Evolutionary conservation across 805 yeast genomes (phyloP).

Genomic region (Starmerella asiatica): DNA sequence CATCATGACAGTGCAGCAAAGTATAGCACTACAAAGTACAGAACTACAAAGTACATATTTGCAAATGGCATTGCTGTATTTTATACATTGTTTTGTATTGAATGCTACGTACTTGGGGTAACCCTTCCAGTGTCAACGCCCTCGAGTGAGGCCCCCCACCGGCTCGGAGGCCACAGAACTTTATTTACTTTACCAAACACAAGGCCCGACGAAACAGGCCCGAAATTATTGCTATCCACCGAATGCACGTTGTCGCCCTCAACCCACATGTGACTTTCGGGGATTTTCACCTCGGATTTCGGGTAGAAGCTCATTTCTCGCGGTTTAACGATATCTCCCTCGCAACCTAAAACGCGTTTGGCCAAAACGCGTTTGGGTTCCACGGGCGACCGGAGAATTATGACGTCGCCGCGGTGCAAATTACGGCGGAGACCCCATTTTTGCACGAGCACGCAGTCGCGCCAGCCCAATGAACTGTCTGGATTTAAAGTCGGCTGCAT

Average conservation of each 20-base stretch:
- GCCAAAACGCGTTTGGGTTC: conserved; percentile 65
- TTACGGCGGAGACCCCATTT: conserved; percentile 43
- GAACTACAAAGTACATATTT: too few species aligned
- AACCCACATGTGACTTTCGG: conserved; percentile 79
- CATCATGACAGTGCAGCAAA: too few species aligned
- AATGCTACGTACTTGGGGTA: too few species aligned
- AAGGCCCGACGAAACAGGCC: conserved; percentile 73
- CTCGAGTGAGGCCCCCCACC: conserved; percentile 38
- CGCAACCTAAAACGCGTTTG: conserved; percentile 64
- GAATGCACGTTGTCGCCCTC: conserved; percentile 81
- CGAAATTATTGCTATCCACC: conserved; percentile 74
- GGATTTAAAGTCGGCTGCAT: conserved; percentile 89
- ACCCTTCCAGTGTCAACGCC: too few species aligned
- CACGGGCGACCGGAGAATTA: conserved; percentile 65
- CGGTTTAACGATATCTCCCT: conserved; percentile 55
- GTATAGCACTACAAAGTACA: too few species aligned
- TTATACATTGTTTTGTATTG: too few species aligned
- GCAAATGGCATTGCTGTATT: too few species aligned
- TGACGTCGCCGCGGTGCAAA: conserved; percentile 51
- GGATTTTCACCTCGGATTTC: conserved; percentile 44
- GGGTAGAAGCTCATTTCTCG: conserved; percentile 40
- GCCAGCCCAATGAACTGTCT: conserved; percentile 31
- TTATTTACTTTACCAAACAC: conserved; percentile 61
- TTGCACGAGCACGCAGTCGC: conserved; percentile 44
- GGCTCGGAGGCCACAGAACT: conserved; percentile 55